Evolutionary conservation across 106 monocot species (phyloP), one percentile per base, ranked within the genome.

Genomic region (Allium cepa): DNA sequence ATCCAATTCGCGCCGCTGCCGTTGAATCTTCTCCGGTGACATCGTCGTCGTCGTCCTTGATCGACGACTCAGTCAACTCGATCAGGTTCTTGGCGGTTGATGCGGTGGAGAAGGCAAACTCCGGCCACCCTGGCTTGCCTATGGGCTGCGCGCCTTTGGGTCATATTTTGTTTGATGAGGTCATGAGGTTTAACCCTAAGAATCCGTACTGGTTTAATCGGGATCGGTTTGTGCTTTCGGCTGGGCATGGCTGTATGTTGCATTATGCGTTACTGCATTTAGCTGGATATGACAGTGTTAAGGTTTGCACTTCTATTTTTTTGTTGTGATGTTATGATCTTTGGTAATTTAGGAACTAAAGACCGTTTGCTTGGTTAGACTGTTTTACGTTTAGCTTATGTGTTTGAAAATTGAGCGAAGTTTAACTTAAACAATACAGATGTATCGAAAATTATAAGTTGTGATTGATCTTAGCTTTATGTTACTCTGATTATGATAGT

Each of bases 31-130:
- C 70, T 49, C 63, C 74, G 47, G 64, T 65, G 69, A 49, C 84
- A 7, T 62, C 72, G 63, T 76, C 71, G n/a, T n/a, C n/a, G 57
- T 65, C 63, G 63, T 78, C 75, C 46, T 58, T 87, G 28, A 71
- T 91, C 18, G 91, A 92, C 72, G 85, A 82, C 58, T 92, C 92
- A 57, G 76, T 92, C 26, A 92, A 92, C 82, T 73, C 92, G 26
- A 87, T 92, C 67, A 51, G 92, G 71, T 92, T 92, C 69, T 74
- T 92, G 53, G 84, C 87, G 57, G 63, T 92, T 46, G 92, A 92
- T 50, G 82, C 92, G 52, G 92, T 92, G 45, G 92, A 92, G 87
- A 92, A 92, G 87, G 92, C 92, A 7, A 87, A 92, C 71, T 87
- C 87, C 4, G 92, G 92, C 8, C 92, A 92, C 73, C 92, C 91